Evolutionary conservation across 306 rosid genomes (phyloP).

Genomic region (Cucurbita maxima): DNA sequence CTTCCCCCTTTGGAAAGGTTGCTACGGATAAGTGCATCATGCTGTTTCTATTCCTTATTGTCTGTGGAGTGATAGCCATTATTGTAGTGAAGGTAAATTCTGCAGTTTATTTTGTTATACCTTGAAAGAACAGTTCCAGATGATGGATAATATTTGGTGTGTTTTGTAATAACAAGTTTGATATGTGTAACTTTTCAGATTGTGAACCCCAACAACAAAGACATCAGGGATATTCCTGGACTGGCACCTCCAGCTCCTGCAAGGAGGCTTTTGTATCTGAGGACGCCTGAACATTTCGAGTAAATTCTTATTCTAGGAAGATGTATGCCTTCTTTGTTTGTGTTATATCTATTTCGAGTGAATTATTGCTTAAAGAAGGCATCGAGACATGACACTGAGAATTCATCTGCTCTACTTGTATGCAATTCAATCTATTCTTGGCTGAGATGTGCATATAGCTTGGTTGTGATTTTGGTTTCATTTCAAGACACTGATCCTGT

Average conservation of each 20-base stretch:
- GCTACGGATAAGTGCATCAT: conserved; percentile 99
- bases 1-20: conserved; percentile 33
- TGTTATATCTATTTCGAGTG: not conserved
- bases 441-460: conserved; percentile 41
- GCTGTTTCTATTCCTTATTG: conserved; percentile 78
- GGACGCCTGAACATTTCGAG: conserved; percentile 21
- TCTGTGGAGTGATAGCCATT: conserved; percentile 86
- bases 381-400: conserved; percentile 13
- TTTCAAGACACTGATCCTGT: not conserved
- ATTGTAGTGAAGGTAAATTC: conserved; percentile 78
- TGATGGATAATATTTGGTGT: not conserved
- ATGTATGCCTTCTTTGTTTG: conserved; percentile 13
- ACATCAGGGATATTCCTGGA: conserved; percentile 78
- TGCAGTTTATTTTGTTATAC: not conserved
- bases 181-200: conserved; percentile 29
- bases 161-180: not conserved
- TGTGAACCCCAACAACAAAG: conserved; percentile 74
- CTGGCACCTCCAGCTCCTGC: conserved; percentile 90
- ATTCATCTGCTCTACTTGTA: conserved; percentile 6
- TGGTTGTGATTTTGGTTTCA: conserved; percentile 28
- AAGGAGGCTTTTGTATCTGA: conserved; percentile 71
- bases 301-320: conserved; percentile 7
- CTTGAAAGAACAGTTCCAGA: not conserved
- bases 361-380: conserved; percentile 5
- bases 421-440: conserved; percentile 26